These are phyloP conservation scores for Lasiodiplodia theobromae DNA, from an alignment of 2,329 filamentous ascomycete species.

Conservation along the genomic window DNA sequence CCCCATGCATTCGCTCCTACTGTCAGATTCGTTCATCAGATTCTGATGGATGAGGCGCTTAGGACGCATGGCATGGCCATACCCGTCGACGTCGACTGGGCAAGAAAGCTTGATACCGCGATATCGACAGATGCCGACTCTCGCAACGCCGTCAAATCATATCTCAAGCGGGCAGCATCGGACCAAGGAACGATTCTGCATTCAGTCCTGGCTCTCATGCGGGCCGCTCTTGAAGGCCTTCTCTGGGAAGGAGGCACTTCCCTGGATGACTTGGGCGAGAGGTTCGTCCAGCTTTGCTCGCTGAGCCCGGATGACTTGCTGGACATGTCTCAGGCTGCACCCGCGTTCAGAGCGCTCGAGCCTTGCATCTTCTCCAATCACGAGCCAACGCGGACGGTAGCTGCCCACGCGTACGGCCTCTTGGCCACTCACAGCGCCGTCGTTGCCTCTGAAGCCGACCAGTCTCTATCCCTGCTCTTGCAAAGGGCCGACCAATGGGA, in stretches of 20 bases:
- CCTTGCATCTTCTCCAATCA: slow-evolving; percentile 74
- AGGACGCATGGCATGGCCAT: slow-evolving; percentile 51
- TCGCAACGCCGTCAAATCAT: slow-evolving; percentile 64
- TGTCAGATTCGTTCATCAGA: slow-evolving; percentile 71
- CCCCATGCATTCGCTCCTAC: slow-evolving; percentile 70
- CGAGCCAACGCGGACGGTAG: slow-evolving; percentile 68
- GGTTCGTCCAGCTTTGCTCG: slow-evolving; percentile 63
- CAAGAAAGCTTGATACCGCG: slow-evolving; percentile 75
- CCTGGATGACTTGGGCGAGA: slow-evolving; percentile 54
- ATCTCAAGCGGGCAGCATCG: slow-evolving; percentile 42
- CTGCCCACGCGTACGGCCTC: slow-evolving; percentile 77
- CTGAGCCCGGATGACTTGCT: slow-evolving; percentile 59
- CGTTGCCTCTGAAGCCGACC: slow-evolving; percentile 50
- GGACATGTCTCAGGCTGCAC: slow-evolving; percentile 40
- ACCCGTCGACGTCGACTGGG: slow-evolving; percentile 81
- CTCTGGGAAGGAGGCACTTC: slow-evolving; percentile 49
- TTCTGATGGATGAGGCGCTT: slow-evolving; percentile 66
- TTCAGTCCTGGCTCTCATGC: slow-evolving; percentile 52
- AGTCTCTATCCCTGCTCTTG: slow-evolving; percentile 56
- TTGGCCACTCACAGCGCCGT: slow-evolving; percentile 69
- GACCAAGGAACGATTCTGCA: slow-evolving; percentile 29
- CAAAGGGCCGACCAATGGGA: slow-evolving; percentile 60
- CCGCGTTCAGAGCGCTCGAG: slow-evolving; percentile 59
- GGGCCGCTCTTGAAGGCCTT: slow-evolving; percentile 55
- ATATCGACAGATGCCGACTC: slow-evolving; percentile 73